Base-by-base conservation (phyloP, 2,329 filamentous ascomycete species). In the Hortaea werneckii region DNA sequence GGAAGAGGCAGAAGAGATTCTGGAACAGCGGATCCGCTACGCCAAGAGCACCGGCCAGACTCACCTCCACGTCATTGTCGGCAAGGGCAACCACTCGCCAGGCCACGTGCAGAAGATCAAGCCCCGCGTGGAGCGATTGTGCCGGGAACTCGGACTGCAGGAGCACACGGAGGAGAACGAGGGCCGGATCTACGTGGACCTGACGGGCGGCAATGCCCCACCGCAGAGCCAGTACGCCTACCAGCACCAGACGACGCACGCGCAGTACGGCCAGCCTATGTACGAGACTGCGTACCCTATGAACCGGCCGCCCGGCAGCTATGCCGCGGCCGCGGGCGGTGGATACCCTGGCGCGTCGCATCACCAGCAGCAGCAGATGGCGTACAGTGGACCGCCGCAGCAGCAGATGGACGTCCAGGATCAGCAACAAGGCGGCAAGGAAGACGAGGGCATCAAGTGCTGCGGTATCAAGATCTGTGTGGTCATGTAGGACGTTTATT, bases 11-110 rank as follows among this genome's bases (percentile, higher is more conserved):
- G 88, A 95, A 71, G 79, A 87, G 53, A 92, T 95, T 47, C 72
- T 96, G 20, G 86, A 90, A 69, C 75, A 86, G 66, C 77, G 92
- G 54, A 94, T 98, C 60, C 78, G 79, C 54, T 82, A 85, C 55
- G 88, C 88, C 48, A 79, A 80, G 62, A 66, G 76, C 44, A 76
- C 79, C 32, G 86, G 86, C 0, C 83, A 94, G 69, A 79, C 73
- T 13, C 87, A 95, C 68, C 71, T 98, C 46, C 88, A 95, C 68
- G 89, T 94, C 37, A 95, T 98, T 59, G 90, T 96, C 29, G 92
- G 92, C 60, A 94, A 90, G 67, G 92, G 92, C 3, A 92, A 94
- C 65, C 92, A 98, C 69, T 87, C 81, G 42, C 72, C 69, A 7
- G 78, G 82, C 54, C 84, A 92, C 59, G 76, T 96, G 26, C 87